Evolutionary conservation across 768 basidiomycete species (phyloP).

Genomic region (Mycena filopes): DNA sequence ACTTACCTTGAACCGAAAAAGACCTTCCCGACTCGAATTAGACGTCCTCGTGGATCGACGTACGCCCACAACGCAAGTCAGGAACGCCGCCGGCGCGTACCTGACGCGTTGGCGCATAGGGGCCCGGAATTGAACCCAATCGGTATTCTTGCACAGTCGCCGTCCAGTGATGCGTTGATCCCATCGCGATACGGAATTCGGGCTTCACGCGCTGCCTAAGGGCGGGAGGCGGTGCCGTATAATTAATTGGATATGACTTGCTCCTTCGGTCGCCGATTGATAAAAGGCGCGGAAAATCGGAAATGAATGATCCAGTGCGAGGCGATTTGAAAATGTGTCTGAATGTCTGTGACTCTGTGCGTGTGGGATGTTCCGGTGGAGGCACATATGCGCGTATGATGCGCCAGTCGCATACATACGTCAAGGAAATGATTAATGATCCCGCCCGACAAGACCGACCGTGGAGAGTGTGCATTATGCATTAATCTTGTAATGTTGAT

Average conservation of each 20-base stretch:
- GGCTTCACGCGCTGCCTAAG: neutral
- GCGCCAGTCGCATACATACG: neutral
- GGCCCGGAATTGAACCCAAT: too few relatives aligned
- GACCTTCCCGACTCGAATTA: too few relatives aligned
- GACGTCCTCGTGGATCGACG: too few relatives aligned
- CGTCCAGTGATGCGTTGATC: neutral
- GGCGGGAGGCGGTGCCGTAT: conserved; percentile 11
- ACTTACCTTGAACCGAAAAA: too few relatives aligned
- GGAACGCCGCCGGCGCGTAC: too few relatives aligned
- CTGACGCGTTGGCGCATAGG: too few relatives aligned
- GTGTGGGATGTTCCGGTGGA: too few relatives aligned
- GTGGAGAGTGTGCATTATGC: conserved; percentile 6
- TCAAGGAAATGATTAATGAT: neutral
- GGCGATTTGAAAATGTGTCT: neutral
- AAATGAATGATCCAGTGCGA: too few relatives aligned
- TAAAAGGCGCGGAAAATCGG: too few relatives aligned
- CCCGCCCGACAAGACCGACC: neutral
- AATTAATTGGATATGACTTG: conserved; percentile 7
- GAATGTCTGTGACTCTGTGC: too few relatives aligned
- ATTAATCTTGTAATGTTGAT: conserved; percentile 14
- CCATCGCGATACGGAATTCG: conserved; percentile 6
- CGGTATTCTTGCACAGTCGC: too few relatives aligned
- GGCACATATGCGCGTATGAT: neutral
- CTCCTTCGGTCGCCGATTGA: neutral
- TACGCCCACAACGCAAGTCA: too few relatives aligned